Evolutionary conservation across 2,329 filamentous ascomycete genomes (phyloP), one percentile per base, ranked within the genome.

Genomic region (Sclerotinia minor): DNA sequence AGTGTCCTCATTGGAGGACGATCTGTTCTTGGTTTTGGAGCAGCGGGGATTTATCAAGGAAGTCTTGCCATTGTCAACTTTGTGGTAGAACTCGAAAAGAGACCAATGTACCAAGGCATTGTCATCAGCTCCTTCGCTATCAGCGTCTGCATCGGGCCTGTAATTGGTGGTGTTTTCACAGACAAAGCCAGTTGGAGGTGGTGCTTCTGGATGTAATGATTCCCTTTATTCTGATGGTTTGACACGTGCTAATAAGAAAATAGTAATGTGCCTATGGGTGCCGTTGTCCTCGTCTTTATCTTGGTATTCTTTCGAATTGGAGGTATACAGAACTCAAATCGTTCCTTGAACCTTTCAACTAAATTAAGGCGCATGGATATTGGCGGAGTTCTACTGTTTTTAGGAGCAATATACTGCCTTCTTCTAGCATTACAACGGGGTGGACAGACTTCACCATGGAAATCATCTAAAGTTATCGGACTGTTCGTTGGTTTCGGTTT

Each of bases 101-200:
- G 67, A 29, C 58, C 69, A 17, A 32, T 65, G 38, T 69, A 60
- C 26, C 26, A 52, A 21, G 63, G 65, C 11, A 41, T 73, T 35
- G 68, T 68, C 1, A 58, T 66, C 3, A 68, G 68, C 49, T 52
- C 61, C 8, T 69, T 69, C 54, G 66, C 41, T 5, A 21, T 69
- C 3, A 44, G 29, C 15, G 41, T 54, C 19, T 63, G 66, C 55
- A 67, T 71, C 75, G 87, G 87, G 0, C 87, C 87, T 0, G 80
- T 88, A 19, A 78, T 89, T 85, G 84, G 87, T 63, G 87, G 87
- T 53, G 80, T 83, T 2, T 85, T 89, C 69, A 87, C 86, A 0
- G 80, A 87, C 59, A 81, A 80, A 67, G 78, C 79, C 0, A 74
- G 76, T 2, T 72, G 80, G 53, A 71, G 76, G 6, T 79, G 79